Base-by-base conservation (phyloP, 768 basidiomycete species). In the Tylopilus felleus region DNA sequence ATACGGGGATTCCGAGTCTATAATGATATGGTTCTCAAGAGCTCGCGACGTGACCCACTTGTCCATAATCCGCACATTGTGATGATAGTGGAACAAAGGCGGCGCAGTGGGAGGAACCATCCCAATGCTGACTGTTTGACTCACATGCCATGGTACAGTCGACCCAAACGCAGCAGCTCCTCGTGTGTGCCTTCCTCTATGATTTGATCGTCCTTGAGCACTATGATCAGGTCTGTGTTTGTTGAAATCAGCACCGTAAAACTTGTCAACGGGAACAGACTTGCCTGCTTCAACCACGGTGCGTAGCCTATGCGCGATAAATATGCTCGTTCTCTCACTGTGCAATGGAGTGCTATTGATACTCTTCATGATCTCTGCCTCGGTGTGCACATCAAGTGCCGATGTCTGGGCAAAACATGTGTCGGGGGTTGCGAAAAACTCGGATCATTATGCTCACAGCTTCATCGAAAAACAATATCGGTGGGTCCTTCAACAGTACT, bases 401-500 rank as follows among this genome's bases (percentile, higher is more conserved):
- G 94, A 97, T 0, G 97, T 99, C 94, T 96, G 58, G 4, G 28
- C 39, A 36, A 23, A 25, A 33, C 17, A 21, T 8, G 9, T 0
- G 38, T 53, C 36, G 57, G n/a, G n/a, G n/a, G n/a, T n/a, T n/a
- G n/a, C n/a, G n/a, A n/a, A 54, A 22, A 49, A 41, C 31, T 51
- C 44, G 43, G 9, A 57, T n/a, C n/a, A 36, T 8, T 27, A 17
- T 44, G 77, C 91, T 65, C 61, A 94, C 94, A 38, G 97, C 97
- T 72, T 99, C 97, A 65, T 99, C 97, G 65, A 99, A 99, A 76
- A 98, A 98, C 63, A 98, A 65, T 62, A 98, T 98, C 13, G 89
- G 87, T 0, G 97, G 95, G 69, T 99, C 89, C 74, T 98, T 98
- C 46, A 98, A 72, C 62, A 99, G 71, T 31, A 95, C 85, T 23